Percentiles rank a stretch among this genome's conserved stretches.
Evolutionary conservation across 768 basidiomycete species (phyloP).

Genomic region (Phanerodontia chrysosporium): DNA sequence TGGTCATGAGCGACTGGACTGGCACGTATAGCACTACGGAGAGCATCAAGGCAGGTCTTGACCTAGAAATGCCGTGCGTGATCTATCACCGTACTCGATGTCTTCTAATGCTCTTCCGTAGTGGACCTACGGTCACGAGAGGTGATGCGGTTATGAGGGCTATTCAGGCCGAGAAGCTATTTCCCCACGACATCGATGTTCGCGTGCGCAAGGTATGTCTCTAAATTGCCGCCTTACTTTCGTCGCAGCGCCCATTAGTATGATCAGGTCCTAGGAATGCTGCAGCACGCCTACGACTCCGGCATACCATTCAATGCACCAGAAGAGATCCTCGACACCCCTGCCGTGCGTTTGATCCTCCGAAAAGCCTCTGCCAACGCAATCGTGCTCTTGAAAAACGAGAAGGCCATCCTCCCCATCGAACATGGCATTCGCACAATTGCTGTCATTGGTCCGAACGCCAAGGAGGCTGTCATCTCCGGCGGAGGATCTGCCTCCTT

Average conservation of each 20-base stretch:
- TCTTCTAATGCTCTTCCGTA: slow-evolving; percentile 13
- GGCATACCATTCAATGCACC: slow-evolving; percentile 52
- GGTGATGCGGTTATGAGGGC: slow-evolving; percentile 40
- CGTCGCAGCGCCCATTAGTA: neutral
- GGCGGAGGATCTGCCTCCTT: slow-evolving; percentile 60
- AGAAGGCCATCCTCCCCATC: slow-evolving; percentile 46
- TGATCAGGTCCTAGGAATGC: slow-evolving; percentile 45
- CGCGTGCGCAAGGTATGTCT: slow-evolving; percentile 20
- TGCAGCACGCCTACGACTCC: slow-evolving; percentile 44
- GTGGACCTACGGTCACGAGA: slow-evolving; percentile 47
- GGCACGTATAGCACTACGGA: slow-evolving; percentile 45
- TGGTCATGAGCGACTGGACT: slow-evolving; percentile 60
- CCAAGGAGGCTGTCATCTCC: slow-evolving; percentile 46
- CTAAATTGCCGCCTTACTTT: neutral
- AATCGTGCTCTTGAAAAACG: slow-evolving; percentile 61
- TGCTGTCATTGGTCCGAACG: slow-evolving; percentile 63
- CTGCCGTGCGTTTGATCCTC: slow-evolving; percentile 41
- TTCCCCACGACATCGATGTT: slow-evolving; percentile 36
- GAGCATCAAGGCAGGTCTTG: slow-evolving; percentile 57
- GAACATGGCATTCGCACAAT: slow-evolving; percentile 34
- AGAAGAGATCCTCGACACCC: slow-evolving; percentile 42
- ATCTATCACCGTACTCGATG: neutral
- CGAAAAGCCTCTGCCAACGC: slow-evolving; percentile 50
- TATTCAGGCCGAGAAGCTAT: slow-evolving; percentile 39
- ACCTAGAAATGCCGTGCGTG: slow-evolving; percentile 59